These are phyloP conservation scores for Taiwanofungus camphoratus DNA, from an alignment of 1,284 basidiomycete species.

Conservation along the genomic window DNA sequence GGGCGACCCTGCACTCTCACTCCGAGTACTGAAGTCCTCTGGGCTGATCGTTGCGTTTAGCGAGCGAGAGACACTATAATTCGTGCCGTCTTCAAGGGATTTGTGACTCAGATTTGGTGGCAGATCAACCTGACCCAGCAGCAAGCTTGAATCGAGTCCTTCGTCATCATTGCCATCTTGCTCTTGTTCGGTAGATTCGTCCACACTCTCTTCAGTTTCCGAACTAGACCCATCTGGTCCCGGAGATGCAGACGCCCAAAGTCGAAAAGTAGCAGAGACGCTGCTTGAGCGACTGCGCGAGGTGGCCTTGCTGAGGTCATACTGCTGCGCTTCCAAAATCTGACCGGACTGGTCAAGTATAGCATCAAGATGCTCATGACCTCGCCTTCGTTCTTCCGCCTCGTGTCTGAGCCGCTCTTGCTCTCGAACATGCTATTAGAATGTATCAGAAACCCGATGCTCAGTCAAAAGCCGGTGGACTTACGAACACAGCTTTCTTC, in stretches of 20 bases:
- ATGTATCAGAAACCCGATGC: not conserved
- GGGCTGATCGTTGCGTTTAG: not conserved
- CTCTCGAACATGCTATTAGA: conserved; percentile 63
- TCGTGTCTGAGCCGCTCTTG: conserved; percentile 53
- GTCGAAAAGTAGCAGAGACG: conserved; percentile 34
- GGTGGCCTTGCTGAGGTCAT: conserved; percentile 50
- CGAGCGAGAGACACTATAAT: not conserved
- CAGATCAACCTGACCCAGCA: conserved; percentile 2
- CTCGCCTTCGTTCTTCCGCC: conserved; percentile 61
- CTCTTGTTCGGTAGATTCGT: conserved; percentile 22
- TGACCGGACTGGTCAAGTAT: conserved; percentile 89
- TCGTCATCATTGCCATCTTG: conserved; percentile 19
- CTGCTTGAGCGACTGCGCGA: conserved; percentile 53
- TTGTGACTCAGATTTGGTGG: not conserved
- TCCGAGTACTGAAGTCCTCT: too few species aligned
- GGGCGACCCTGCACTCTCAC: too few species aligned
- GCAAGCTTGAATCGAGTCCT: conserved; percentile 10
- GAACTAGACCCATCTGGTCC: conserved; percentile 13
- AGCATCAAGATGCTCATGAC: conserved; percentile 84
- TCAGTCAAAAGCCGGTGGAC: conserved; percentile 27
- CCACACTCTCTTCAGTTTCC: conserved; percentile 28
- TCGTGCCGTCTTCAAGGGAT: not conserved
- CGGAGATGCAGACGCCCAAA: conserved; percentile 23
- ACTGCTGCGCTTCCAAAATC: conserved; percentile 80
- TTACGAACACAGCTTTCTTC: conserved; percentile 84